A percentile compares a stretch with the other conserved stretches of the same genome.
phyloP scores from a whole-genome alignment of 306 rosid genomes.

The Medicago truncatula region MtrunA17r5.0-ANR NC_053042.1:48631001-48631500 shows the following conservation, averaged over 20 bases:
- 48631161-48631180: slow-evolving; percentile 47
- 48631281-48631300: slow-evolving; percentile 50
- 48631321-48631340: slow-evolving; percentile 69
- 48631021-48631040: slow-evolving; percentile 63
- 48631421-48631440: slow-evolving; percentile 63
- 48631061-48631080: slow-evolving; percentile 54
- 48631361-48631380: slow-evolving; percentile 47
- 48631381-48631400: slow-evolving; percentile 62
- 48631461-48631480: slow-evolving; percentile 63
- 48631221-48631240: slow-evolving; percentile 70
- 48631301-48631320: slow-evolving; percentile 55
- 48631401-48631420: slow-evolving; percentile 55
- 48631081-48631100: slow-evolving; percentile 54
- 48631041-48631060: slow-evolving; percentile 58
- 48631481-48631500: slow-evolving; percentile 56
- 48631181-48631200: slow-evolving; percentile 54
- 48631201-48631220: slow-evolving; percentile 48
- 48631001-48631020: slow-evolving; percentile 57
- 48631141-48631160: slow-evolving; percentile 60
- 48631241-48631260: slow-evolving; percentile 66
- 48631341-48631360: slow-evolving; percentile 57
- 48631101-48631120: slow-evolving; percentile 64
- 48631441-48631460: slow-evolving; percentile 68
- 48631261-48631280: slow-evolving; percentile 57
- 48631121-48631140: slow-evolving; percentile 53